Percentiles rank a stretch among this genome's conserved stretches.
Evolutionary conservation across 1,139 yeast genomes (phyloP).

Genomic region (Geotrichum histeridarum): DNA sequence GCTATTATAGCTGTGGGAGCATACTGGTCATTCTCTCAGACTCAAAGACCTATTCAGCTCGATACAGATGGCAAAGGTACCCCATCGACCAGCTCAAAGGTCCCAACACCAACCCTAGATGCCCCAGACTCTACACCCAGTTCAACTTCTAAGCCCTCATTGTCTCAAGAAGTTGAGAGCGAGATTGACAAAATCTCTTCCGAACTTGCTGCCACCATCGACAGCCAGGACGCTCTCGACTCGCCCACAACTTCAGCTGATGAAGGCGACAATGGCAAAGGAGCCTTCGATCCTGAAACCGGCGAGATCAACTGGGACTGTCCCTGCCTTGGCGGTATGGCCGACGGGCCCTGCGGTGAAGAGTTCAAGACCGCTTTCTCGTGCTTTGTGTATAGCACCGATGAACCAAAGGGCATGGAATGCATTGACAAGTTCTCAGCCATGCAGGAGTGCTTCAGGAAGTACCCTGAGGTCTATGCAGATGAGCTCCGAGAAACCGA

Average conservation of each 20-base stretch:
- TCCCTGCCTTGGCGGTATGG: constrained; percentile 98
- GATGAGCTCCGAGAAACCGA: constrained; percentile 49
- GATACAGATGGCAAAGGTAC: background rate
- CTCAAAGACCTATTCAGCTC: background rate
- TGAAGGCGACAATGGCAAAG: constrained; percentile 17
- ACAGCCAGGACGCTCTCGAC: background rate
- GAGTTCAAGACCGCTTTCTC: constrained; percentile 94
- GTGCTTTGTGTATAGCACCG: constrained; percentile 88
- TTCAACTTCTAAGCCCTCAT: no score
- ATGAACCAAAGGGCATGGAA: constrained; percentile 95
- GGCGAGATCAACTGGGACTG: constrained; percentile 99
- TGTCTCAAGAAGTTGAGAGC: constrained; percentile 11
- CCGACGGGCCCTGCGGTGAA: constrained; percentile 95
- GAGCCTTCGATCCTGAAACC: constrained; percentile 89
- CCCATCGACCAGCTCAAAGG: no score
- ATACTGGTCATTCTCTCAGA: no score
- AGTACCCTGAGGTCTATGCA: constrained; percentile 87
- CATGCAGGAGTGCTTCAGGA: constrained; percentile 93
- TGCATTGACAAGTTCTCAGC: constrained; percentile 85
- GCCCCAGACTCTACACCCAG: background rate
- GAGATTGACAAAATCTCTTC: constrained; percentile 14
- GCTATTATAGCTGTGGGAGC: no score
- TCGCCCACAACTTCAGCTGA: constrained; percentile 9
- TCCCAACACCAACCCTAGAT: no score
- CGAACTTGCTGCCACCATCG: constrained; percentile 3